Base-by-base conservation (phyloP, 192 early-diverging fungal species). In the Coemansia sp. region DNA sequence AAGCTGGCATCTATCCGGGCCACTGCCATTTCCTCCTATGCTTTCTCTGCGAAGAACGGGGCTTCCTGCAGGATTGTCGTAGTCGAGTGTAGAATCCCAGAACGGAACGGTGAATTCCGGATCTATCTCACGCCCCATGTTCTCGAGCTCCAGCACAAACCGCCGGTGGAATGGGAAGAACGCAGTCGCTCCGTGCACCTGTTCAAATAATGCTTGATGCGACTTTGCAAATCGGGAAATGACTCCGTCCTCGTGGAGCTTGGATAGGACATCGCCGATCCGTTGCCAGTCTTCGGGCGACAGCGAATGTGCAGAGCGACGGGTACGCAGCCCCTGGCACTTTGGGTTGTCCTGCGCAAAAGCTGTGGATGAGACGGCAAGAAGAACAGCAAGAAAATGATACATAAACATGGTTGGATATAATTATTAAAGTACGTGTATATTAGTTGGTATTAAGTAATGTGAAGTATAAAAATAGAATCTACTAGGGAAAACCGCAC, bases 161-260 rank as follows among this genome's bases (percentile, higher is more conserved):
- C 76, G 72, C 11, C 84, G 72, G 59, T 85, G 84, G 69, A 78
- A 85, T 20, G 79, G 75, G 45, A 82, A 77, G 59, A 85, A 85
- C 2, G 76, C 70, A 2, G 81, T 68, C 10, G 66, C 58, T 45
- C 81, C 81, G 22, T 83, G 81, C 40, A 83, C 81, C 2, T 60
- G 38, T 49, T 72, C 64, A 44, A 83, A 83, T 10, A 78, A 61
- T 0, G 53, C 51, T n/a, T 78, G 63, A 48, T 83, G 81, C 4
- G 76, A 64, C 14, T 64, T 48, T 22, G 72, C 81, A 42, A 78
- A 83, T 39, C 76, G 69, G 22, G 74, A 76, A 41, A 83, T 68
- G 7, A 72, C 66, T 0, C 81, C 81, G 17, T 75, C 66, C 13
- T 45, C 19, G 41, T 72, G 68, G 67, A 83, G 46, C 41, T 77